Conservation (phyloP, 495 filamentous ascomycete genomes). For the Copromyces sp. region DNA sequence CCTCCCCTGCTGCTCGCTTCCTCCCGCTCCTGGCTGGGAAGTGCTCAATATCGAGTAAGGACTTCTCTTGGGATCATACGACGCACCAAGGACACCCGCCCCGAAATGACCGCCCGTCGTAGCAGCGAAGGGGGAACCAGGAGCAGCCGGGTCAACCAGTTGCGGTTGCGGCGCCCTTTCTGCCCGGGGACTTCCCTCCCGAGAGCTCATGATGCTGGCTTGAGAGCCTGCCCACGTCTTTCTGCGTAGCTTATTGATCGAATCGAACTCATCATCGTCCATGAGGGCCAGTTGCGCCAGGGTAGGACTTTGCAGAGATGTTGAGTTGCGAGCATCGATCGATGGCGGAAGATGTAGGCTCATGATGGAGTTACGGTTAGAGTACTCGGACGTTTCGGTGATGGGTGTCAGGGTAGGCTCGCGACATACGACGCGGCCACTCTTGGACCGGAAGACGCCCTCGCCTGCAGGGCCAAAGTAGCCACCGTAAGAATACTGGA, state of each 20-base stretch:
- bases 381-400: constrained; percentile 92
- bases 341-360: constrained; percentile 49
- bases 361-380: constrained; percentile 84
- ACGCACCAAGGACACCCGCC: background rate
- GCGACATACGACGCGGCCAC: constrained; percentile 59
- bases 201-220: constrained; percentile 51
- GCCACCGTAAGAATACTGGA: constrained; percentile 67
- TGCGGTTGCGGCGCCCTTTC: constrained; percentile 16
- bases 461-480: constrained; percentile 69
- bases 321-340: constrained; percentile 19
- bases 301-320: constrained; percentile 40
- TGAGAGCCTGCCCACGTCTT: constrained; percentile 77
- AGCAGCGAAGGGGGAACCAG: background rate
- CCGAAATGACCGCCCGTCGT: background rate
- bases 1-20: background rate
- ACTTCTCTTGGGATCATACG: background rate
- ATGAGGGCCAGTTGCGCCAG: constrained; percentile 65
- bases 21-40: background rate
- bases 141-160: background rate
- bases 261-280: constrained; percentile 48
- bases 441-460: constrained; percentile 49
- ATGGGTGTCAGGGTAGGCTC: constrained; percentile 94
- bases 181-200: constrained; percentile 47
- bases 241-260: constrained; percentile 60
- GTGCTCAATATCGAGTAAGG: background rate